Evolutionary conservation across 1,284 basidiomycete species (phyloP).

Genomic region (Tetrapyrgos nigripes): DNA sequence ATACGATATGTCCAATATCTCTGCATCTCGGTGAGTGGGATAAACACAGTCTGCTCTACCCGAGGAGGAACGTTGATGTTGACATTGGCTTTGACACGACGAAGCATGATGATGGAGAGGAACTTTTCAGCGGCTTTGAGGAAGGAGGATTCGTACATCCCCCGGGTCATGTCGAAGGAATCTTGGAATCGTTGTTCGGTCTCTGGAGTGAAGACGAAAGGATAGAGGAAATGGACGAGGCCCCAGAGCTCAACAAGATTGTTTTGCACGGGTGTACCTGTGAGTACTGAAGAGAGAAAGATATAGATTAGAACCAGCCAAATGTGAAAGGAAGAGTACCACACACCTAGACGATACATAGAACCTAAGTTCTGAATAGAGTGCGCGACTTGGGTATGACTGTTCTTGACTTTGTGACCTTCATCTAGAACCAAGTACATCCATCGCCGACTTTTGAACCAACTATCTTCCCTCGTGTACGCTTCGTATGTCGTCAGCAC

Average conservation of each 20-base stretch:
- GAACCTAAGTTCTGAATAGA: constrained; percentile 56
- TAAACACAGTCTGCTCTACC: constrained; percentile 61
- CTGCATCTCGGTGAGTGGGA: constrained; percentile 64
- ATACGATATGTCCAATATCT: constrained; percentile 67
- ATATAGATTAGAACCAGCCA: background rate
- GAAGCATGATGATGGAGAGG: constrained; percentile 60
- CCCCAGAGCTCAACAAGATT: constrained; percentile 66
- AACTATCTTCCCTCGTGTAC: constrained; percentile 52
- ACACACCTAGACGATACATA: constrained; percentile 53
- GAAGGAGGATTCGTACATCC: constrained; percentile 56
- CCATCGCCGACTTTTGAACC: constrained; percentile 65
- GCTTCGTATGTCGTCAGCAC: constrained; percentile 66
- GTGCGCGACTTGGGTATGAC: constrained; percentile 48
- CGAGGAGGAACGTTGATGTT: constrained; percentile 58
- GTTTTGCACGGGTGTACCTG: constrained; percentile 70
- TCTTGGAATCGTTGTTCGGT: constrained; percentile 55
- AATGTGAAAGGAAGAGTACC: constrained; percentile 14
- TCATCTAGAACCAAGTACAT: constrained; percentile 65
- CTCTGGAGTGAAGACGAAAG: constrained; percentile 54
- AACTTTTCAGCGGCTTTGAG: constrained; percentile 54
- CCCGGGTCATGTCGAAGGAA: constrained; percentile 57
- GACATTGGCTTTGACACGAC: constrained; percentile 62
- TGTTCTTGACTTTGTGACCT: constrained; percentile 68
- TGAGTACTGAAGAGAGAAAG: constrained; percentile 50
- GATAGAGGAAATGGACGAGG: constrained; percentile 62